phyloP scores from a whole-genome alignment of 2,329 filamentous ascomycete genomes.

The Botrytis pseudocinerea region DNA sequence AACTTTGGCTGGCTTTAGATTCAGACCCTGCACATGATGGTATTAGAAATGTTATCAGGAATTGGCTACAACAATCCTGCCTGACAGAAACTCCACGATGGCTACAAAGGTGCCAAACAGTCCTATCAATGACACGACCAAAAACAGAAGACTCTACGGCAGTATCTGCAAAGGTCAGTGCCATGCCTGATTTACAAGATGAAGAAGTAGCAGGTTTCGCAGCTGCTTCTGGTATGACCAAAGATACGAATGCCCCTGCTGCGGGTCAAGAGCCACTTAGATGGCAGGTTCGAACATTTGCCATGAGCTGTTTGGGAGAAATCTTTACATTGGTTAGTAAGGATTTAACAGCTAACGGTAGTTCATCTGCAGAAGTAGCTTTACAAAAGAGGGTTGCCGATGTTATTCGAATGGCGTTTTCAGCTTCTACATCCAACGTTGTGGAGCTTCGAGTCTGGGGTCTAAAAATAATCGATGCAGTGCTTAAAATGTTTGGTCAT shows the following conservation, averaged over 20 bases:
- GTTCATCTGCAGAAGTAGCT: constrained; percentile 73
- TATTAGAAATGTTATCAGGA: constrained; percentile 82
- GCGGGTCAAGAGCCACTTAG: constrained; percentile 82
- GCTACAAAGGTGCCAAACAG: constrained; percentile 84
- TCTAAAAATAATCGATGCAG: constrained; percentile 87
- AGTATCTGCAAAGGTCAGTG: constrained; percentile 49
- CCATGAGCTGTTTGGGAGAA: constrained; percentile 84
- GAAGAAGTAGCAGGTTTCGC: constrained; percentile 97
- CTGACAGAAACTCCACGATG: constrained; percentile 77
- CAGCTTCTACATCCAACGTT: constrained; percentile 91
- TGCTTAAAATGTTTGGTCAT: constrained; percentile 94
- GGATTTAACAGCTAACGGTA: constrained; percentile 74
- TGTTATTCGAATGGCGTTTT: constrained; percentile 95
- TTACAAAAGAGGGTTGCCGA: constrained; percentile 85
- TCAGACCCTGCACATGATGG: constrained; percentile 72
- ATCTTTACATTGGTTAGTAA: constrained; percentile 78
- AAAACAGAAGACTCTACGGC: constrained; percentile 56
- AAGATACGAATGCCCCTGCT: constrained; percentile 54
- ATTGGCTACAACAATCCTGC: constrained; percentile 91
- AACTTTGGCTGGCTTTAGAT: constrained; percentile 89
- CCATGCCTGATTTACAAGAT: constrained; percentile 80
- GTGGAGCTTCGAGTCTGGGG: constrained; percentile 88
- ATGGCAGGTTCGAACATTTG: constrained; percentile 95
- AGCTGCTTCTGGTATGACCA: constrained; percentile 60
- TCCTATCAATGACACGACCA: constrained; percentile 82